Evolutionary conservation across 164 flowering plant genomes (phyloP).

Genomic region (Chimonanthus praecox): DNA sequence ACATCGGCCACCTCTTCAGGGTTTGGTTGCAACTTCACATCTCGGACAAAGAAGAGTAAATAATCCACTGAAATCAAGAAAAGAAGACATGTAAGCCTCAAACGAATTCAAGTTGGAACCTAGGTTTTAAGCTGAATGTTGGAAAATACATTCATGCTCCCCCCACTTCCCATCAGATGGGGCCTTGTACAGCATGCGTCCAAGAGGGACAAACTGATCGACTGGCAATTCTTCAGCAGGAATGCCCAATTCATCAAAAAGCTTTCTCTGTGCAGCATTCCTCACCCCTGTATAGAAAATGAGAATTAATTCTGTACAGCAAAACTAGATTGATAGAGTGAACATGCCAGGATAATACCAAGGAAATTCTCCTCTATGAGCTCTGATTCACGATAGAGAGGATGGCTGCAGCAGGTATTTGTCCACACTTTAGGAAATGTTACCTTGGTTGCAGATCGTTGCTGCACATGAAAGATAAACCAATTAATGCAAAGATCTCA

Average conservation of each 20-base stretch:
- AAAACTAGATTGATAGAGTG: not conserved
- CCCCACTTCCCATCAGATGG: conserved; percentile 99
- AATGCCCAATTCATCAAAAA: conserved; percentile 91
- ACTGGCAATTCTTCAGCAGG: conserved; percentile 86
- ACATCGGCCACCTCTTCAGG: conserved; percentile 88
- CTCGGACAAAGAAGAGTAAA: conserved; percentile 84
- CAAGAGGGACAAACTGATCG: conserved; percentile 73
- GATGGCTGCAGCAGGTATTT: conserved; percentile 99
- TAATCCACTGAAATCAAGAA: conserved; percentile 72
- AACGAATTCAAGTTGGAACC: not conserved
- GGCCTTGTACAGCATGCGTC: conserved; percentile 93
- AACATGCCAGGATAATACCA: conserved; percentile 39
- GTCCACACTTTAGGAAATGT: conserved; percentile 99
- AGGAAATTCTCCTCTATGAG: conserved; percentile 70
- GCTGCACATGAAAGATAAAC: conserved; percentile 39
- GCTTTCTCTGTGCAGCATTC: conserved; percentile 96
- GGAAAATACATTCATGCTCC: conserved; percentile 79
- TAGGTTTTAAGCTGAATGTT: not conserved
- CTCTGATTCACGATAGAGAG: conserved; percentile 90
- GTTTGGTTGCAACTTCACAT: conserved; percentile 68
- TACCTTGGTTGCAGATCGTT: conserved; percentile 97
- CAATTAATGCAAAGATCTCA: too few relatives aligned
- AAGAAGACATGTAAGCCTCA: not conserved
- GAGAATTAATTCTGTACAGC: not conserved
- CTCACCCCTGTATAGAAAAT: conserved; percentile 57